A percentile compares a stretch with the other conserved stretches of the same genome.
Conservation (phyloP, 768 basidiomycete genomes). For the Calocybe cyanea region DNA sequence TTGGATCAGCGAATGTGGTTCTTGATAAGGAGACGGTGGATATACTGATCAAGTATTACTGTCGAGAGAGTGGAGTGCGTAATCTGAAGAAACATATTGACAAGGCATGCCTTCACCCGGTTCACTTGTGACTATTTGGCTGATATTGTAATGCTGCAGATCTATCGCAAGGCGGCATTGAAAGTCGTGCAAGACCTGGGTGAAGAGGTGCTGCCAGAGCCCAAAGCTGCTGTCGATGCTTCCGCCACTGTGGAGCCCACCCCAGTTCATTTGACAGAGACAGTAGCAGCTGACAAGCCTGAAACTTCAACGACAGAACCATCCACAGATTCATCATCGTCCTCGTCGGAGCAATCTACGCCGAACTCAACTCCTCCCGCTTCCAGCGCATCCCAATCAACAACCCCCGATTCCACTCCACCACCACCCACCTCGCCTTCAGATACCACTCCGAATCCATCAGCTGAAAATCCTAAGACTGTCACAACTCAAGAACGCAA, state of each 20-base stretch:
- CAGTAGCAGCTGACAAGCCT: conserved; percentile 51
- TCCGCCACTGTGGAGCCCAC: conserved; percentile 17
- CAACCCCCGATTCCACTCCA: conserved; percentile 12
- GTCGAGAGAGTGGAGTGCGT: conserved; percentile 93
- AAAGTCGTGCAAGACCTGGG: conserved; percentile 89
- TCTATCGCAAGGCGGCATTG: conserved; percentile 93
- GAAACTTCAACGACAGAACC: conserved; percentile 11
- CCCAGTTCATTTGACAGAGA: conserved; percentile 24
- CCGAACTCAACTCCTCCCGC: conserved; percentile 6
- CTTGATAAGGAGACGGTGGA: conserved; percentile 79
- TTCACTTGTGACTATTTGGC: not conserved
- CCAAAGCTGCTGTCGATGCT: conserved; percentile 22
- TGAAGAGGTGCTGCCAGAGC: conserved; percentile 81
- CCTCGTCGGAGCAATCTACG: conserved; percentile 3
- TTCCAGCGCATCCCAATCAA: conserved; percentile 6
- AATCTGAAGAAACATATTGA: conserved; percentile 99
- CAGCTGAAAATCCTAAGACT: conserved; percentile 28
- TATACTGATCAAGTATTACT: conserved; percentile 92
- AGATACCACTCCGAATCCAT: conserved; percentile 16
- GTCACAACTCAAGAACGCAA: conserved; percentile 78
- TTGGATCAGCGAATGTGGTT: conserved; percentile 79
- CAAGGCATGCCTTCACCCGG: conserved; percentile 61
- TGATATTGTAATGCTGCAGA: conserved; percentile 41
- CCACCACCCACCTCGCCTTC: conserved; percentile 16
- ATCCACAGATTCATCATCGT: not conserved